Conservation (phyloP, 306 rosid genomes). For the Delonix regia region DNA sequence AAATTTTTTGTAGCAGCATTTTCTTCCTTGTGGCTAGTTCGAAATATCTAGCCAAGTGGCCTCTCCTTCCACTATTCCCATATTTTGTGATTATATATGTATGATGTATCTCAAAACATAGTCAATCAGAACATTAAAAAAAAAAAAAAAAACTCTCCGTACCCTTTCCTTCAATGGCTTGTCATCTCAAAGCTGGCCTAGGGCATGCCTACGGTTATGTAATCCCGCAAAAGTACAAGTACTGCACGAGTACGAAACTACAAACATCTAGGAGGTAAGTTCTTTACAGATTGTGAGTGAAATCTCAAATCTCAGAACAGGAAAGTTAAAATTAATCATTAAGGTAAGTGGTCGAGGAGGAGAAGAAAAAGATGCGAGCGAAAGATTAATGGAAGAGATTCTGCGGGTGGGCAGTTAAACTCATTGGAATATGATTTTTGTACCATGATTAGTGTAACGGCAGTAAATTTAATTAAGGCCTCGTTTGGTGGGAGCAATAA, state of each 20-base stretch:
- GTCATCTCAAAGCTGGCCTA: too few species aligned
- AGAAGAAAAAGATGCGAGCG: background rate
- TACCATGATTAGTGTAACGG: background rate
- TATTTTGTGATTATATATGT: too few species aligned
- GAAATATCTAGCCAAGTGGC: too few species aligned
- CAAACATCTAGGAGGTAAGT: background rate
- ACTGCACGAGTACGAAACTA: too few species aligned
- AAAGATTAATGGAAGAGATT: background rate
- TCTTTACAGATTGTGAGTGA: background rate
- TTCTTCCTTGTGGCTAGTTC: too few species aligned
- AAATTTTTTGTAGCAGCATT: too few species aligned
- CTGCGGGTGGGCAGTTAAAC: background rate
- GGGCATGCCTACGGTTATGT: background rate
- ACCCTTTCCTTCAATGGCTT: too few species aligned
- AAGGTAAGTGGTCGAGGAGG: background rate
- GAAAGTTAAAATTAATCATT: constrained; percentile 9
- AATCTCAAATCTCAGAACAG: background rate
- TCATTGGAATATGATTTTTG: background rate
- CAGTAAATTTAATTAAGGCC: background rate
- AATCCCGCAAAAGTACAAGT: background rate
- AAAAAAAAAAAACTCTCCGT: too few species aligned
- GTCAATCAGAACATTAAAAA: too few species aligned
- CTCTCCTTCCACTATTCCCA: too few species aligned
- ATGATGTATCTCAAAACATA: too few species aligned
- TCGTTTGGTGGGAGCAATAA: background rate